Percentiles rank a stretch among this genome's conserved stretches.
These are phyloP conservation scores for Wickerhamiella qilinensis DNA, from an alignment of 805 yeast genomes.

Conservation along the genomic window DNA sequence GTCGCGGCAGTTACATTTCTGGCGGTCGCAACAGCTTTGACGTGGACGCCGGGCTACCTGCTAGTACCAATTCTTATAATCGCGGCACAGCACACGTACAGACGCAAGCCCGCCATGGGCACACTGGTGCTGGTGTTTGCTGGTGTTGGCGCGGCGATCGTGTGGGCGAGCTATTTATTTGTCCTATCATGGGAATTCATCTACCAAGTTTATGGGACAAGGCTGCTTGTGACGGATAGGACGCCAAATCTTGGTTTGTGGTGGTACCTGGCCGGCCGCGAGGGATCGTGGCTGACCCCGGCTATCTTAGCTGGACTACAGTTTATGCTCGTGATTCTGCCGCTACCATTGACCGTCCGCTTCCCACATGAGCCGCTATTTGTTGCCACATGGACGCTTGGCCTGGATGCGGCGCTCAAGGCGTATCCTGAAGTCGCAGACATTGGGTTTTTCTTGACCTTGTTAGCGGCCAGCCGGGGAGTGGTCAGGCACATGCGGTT, in stretches of 20 bases:
- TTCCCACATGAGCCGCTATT: conserved; percentile 43
- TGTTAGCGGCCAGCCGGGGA: conserved; percentile 33
- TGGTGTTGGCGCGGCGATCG: conserved; percentile 7
- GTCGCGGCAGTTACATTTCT: conserved; percentile 34
- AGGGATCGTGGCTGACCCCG: conserved; percentile 75
- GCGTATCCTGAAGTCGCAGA: conserved; percentile 82
- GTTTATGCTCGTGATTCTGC: conserved; percentile 46
- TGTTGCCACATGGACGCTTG: conserved; percentile 33
- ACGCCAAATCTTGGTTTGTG: conserved; percentile 87
- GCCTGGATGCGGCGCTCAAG: conserved; percentile 48
- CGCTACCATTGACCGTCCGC: conserved; percentile 60
- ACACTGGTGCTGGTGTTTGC: conserved; percentile 10
- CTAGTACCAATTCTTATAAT: conserved; percentile 12
- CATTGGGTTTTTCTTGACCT: conserved; percentile 37
- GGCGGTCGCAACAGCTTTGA: conserved; percentile 48
- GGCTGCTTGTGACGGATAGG: conserved; percentile 45
- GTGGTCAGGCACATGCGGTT: conserved; percentile 27
- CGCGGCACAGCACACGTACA: conserved; percentile 3
- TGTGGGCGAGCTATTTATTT: conserved; percentile 15
- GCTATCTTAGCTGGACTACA: conserved; percentile 78
- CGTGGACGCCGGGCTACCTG: conserved; percentile 45
- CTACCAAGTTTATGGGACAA: conserved; percentile 35
- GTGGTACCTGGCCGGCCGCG: conserved; percentile 97
- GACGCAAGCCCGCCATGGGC: background rate
- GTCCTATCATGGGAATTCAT: conserved; percentile 28